Percentiles rank a stretch among this genome's conserved stretches.
phyloP scores from a whole-genome alignment of 371 early-diverging fungal species.

The Apophysomyces ossiformis region DNA sequence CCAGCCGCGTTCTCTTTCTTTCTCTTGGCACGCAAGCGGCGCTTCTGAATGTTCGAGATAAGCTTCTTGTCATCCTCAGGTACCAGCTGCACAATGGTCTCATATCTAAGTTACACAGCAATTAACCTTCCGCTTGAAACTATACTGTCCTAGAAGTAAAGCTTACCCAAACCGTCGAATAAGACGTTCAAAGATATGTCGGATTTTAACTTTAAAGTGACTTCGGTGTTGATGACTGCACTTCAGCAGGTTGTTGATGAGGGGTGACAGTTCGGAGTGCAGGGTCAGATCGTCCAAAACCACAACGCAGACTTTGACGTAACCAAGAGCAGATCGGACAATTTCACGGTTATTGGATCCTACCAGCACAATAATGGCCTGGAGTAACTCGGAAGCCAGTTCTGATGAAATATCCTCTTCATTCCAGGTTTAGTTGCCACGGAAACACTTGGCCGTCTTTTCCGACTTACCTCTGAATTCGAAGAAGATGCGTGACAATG shows the following conservation, averaged over 20 bases:
- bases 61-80: constrained; percentile 92
- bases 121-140: neutral
- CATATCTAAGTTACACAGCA: constrained; percentile 43
- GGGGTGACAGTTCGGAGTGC: constrained; percentile 64
- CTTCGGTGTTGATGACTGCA: constrained; percentile 88
- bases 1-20: constrained; percentile 57
- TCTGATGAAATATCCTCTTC: constrained; percentile 59
- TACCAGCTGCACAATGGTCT: constrained; percentile 74
- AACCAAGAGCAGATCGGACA: constrained; percentile 88
- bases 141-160: neutral
- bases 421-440: neutral
- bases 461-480: constrained; percentile 75
- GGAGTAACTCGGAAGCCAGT: constrained; percentile 67
- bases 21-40: constrained; percentile 86
- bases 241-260: constrained; percentile 71
- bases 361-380: constrained; percentile 78
- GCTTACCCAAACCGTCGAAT: constrained; percentile 76
- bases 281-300: constrained; percentile 72
- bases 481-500: constrained; percentile 85
- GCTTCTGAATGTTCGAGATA: constrained; percentile 90
- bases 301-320: constrained; percentile 92
- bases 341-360: constrained; percentile 87
- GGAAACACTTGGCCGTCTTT: neutral
- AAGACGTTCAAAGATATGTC: constrained; percentile 93
- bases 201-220: constrained; percentile 88